Evolutionary conservation across 2,329 filamentous ascomycete genomes (phyloP), one percentile per base, ranked within the genome.

Genomic region (Magnaporthiopsis rhizophila): DNA sequence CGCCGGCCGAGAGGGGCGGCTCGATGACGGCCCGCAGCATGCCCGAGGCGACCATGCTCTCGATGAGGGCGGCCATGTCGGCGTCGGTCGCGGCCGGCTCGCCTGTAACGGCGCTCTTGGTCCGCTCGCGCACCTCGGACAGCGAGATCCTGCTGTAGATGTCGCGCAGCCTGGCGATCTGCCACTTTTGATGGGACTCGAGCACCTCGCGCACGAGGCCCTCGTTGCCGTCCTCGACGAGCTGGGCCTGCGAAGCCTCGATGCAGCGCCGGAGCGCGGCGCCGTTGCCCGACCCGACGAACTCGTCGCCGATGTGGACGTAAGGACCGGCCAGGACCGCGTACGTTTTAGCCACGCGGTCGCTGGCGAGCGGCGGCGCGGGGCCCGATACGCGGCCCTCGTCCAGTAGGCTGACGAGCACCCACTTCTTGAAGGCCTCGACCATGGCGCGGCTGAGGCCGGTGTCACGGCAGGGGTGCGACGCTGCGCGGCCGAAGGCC

Each of bases 391-490:
- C 53, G 70, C 80, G 84, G 68, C 92, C 93, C 63, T 87, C 79
- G 8, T 85, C 80, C 24, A 99, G 78, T 64, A 97, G 81, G 63
- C 87, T 86, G 12, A 92, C 83, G 21, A 99, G 78, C 11, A 96
- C 73, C 90, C 92, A 97, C 75, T 94, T 96, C 77, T 94, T 96
- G 80, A 96, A 94, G 7, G 91, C 91, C 68, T 97, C 92, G 4
- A 90, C 81, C 89, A 95, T 95, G 62, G 96, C 82, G 73, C 87
- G 88, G 74, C 89, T 94, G 15, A 86, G 80, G 50, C 85, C 81
- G 38, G 81, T 79, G 26, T 87, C 87, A 62, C 79, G 81, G 0
- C 82, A 80, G 0, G 92, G 91, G 65, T 88, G 87, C 3, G 87
- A 84, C 50, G 96, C 79, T 58, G 86, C 83, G 65, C 85, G 81